These are phyloP conservation scores for Ephemerocybe angulata DNA, from an alignment of 768 basidiomycete genomes.

Conservation along the genomic window DNA sequence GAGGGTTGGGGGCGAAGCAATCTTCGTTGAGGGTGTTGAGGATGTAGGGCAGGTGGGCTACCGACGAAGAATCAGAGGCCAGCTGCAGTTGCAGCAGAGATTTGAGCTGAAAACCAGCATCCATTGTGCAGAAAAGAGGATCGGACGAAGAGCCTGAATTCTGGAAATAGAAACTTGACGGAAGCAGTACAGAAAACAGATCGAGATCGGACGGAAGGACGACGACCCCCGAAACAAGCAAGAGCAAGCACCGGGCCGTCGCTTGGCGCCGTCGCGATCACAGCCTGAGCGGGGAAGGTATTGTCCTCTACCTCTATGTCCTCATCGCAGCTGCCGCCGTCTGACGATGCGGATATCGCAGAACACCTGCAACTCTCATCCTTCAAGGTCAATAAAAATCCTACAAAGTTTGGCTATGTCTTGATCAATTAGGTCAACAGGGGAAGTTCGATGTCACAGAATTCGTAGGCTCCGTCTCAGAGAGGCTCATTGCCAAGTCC, in stretches of 20 bases:
- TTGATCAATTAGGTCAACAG: constrained; percentile 32
- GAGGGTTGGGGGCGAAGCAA: constrained; percentile 56
- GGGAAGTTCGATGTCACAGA: constrained; percentile 92
- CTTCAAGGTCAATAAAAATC: constrained; percentile 45
- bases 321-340: constrained; percentile 8
- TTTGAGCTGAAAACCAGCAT: constrained; percentile 40
- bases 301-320: constrained; percentile 10
- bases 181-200: too few relatives aligned
- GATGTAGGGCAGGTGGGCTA: constrained; percentile 55
- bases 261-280: neutral
- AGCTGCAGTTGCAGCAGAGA: constrained; percentile 67
- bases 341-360: constrained; percentile 33
- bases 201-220: too few relatives aligned
- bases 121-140: too few relatives aligned
- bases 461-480: constrained; percentile 80
- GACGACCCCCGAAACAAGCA: neutral
- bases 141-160: constrained; percentile 64
- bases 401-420: neutral
- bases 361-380: constrained; percentile 49
- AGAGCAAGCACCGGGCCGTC: neutral
- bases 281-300: too few relatives aligned
- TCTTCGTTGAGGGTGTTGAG: constrained; percentile 51
- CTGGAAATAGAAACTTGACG: too few relatives aligned
- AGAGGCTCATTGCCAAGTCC: constrained; percentile 83
- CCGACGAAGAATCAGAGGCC: constrained; percentile 61